Evolutionary conservation across 176 grass and related monocot species (phyloP).

Genomic region (Ensete glaucum): DNA sequence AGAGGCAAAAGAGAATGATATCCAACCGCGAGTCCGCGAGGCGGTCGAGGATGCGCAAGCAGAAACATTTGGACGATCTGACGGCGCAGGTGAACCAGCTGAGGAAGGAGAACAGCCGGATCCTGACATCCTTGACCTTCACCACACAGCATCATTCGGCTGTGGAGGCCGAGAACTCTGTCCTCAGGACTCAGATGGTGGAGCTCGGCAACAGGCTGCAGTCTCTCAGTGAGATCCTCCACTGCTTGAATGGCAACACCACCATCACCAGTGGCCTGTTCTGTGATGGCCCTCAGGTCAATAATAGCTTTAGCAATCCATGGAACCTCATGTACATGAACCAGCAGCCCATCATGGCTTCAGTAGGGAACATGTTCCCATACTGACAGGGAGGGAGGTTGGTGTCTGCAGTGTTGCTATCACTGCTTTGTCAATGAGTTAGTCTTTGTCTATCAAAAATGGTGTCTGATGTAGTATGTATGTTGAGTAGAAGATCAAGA

Average conservation of each 20-base stretch:
- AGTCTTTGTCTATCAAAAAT: background rate
- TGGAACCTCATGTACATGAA: background rate
- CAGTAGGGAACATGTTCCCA: background rate
- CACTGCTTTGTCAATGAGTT: background rate
- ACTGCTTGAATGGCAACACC: constrained; percentile 25
- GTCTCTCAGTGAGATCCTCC: constrained; percentile 46
- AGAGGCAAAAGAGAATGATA: constrained; percentile 58
- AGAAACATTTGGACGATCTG: constrained; percentile 63
- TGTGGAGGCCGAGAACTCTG: constrained; percentile 52
- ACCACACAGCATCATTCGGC: constrained; percentile 32
- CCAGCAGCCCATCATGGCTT: background rate
- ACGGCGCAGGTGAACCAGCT: constrained; percentile 39
- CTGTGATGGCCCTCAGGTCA: background rate
- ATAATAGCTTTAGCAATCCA: background rate
- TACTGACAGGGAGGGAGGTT: background rate
- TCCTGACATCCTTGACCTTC: constrained; percentile 22
- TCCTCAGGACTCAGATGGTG: constrained; percentile 52
- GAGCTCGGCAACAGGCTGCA: constrained; percentile 54
- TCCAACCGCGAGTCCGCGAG: constrained; percentile 84
- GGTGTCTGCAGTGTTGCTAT: background rate
- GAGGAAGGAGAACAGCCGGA: constrained; percentile 30
- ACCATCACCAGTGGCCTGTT: background rate
- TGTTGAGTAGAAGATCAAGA: background rate
- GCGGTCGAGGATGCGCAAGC: constrained; percentile 64
- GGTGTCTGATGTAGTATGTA: background rate